Evolutionary conservation across 2,329 filamentous ascomycete species (phyloP).

Genomic region (Sclerotinia sclerotiorum): DNA sequence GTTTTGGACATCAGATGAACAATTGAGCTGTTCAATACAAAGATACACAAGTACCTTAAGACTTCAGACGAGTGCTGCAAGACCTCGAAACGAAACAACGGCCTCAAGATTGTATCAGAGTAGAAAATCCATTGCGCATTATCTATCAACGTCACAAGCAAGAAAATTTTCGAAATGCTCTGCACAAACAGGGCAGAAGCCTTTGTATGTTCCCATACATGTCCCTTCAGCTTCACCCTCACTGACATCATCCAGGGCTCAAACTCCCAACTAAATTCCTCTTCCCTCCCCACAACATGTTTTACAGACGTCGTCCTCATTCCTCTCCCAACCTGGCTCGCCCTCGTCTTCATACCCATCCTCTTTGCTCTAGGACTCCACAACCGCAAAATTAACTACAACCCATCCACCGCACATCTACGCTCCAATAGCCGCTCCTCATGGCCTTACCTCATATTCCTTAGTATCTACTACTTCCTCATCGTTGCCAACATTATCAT

Average conservation of each 20-base stretch:
- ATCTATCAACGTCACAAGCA: neutral
- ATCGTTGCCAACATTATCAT: constrained; percentile 40
- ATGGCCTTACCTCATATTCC: constrained; percentile 27
- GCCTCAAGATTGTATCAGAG: neutral
- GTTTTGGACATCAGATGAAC: constrained; percentile 6
- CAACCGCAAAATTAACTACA: constrained; percentile 30
- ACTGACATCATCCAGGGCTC: constrained; percentile 36
- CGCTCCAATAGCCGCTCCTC: constrained; percentile 22
- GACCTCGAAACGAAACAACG: neutral
- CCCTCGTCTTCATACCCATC: constrained; percentile 35
- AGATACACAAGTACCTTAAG: neutral
- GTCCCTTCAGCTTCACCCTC: neutral
- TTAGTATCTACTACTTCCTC: constrained; percentile 39
- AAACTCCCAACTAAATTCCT: constrained; percentile 39
- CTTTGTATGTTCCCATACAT: constrained; percentile 36
- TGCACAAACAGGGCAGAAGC: constrained; percentile 40
- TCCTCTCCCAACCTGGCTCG: constrained; percentile 42
- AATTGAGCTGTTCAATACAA: neutral
- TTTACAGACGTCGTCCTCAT: constrained; percentile 42
- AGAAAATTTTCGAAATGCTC: constrained; percentile 22
- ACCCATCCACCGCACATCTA: constrained; percentile 33
- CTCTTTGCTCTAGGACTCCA: constrained; percentile 32
- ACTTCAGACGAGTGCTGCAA: constrained; percentile 4
- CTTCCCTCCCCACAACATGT: constrained; percentile 42
- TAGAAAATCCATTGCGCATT: neutral